Evolutionary conservation across 257 asterid genomes (phyloP).

Genomic region (Solanum lignicaule): DNA sequence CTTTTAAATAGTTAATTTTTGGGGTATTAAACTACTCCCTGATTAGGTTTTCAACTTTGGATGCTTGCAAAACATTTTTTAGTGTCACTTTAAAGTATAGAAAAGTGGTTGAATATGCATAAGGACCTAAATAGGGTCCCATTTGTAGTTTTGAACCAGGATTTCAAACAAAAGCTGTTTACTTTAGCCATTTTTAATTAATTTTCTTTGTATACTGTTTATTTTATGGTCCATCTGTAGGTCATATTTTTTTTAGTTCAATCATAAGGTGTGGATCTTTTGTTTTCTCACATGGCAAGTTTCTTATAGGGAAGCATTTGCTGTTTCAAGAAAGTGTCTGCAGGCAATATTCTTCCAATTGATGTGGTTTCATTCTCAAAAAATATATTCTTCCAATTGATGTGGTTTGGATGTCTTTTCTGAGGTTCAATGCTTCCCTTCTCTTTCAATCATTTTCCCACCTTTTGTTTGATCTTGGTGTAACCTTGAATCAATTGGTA

Average conservation of each 20-base stretch:
- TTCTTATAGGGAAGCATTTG: neutral
- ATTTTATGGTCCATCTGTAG: neutral
- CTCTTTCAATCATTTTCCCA: neutral
- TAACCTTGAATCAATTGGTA: neutral
- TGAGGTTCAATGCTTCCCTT: neutral
- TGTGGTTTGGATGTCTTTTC: constrained; percentile 5
- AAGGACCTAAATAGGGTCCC: constrained; percentile 6
- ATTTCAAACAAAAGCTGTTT: neutral
- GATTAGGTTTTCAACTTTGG: neutral
- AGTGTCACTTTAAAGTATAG: neutral
- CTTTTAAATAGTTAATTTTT: neutral
- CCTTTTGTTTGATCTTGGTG: neutral
- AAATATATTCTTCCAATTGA: neutral
- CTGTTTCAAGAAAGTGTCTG: neutral
- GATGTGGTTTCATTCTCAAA: neutral
- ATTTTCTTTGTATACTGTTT: neutral
- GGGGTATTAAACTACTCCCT: neutral
- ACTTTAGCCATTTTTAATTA: neutral
- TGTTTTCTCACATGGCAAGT: neutral
- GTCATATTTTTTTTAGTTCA: neutral
- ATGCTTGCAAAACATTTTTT: neutral
- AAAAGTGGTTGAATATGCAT: neutral
- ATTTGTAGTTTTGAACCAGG: neutral
- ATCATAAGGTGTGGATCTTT: neutral
- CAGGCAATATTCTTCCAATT: neutral